Evolutionary conservation across 176 grass and related monocot species (phyloP).

Genomic region (Avena insularis): DNA sequence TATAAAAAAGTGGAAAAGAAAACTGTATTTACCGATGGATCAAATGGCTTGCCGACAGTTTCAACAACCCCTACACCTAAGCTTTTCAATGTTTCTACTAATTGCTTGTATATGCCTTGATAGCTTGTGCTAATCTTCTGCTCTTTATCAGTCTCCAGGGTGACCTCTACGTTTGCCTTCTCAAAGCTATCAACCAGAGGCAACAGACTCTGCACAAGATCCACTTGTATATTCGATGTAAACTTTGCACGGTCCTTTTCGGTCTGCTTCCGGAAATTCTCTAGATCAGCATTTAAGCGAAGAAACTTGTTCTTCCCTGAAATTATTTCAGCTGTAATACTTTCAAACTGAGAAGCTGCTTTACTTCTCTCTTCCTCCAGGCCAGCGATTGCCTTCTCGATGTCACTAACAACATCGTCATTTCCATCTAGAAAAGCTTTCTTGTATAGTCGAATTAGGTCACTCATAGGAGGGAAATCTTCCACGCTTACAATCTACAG

Average conservation of each 20-base stretch:
- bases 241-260: constrained; percentile 83
- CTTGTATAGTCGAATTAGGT: constrained; percentile 79
- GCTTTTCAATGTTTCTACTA: constrained; percentile 91
- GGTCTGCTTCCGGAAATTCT: constrained; percentile 92
- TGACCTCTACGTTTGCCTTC: constrained; percentile 63
- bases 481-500: constrained; percentile 55
- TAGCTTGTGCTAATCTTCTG: constrained; percentile 79
- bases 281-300: constrained; percentile 87
- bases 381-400: constrained; percentile 63
- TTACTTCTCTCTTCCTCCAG: constrained; percentile 67
- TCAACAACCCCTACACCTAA: constrained; percentile 80
- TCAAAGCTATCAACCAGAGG: constrained; percentile 83
- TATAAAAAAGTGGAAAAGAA: constrained; percentile 16
- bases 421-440: constrained; percentile 74
- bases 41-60: constrained; percentile 97
- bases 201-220: constrained; percentile 68
- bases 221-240: constrained; percentile 81
- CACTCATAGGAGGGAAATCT: constrained; percentile 68
- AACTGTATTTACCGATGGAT: constrained; percentile 77
- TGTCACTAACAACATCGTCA: constrained; percentile 59
- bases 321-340: constrained; percentile 64
- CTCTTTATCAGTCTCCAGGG: constrained; percentile 76
- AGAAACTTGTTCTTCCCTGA: constrained; percentile 78
- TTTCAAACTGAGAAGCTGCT: constrained; percentile 58
- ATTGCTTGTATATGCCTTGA: constrained; percentile 78